Evolutionary conservation across 2,329 filamentous ascomycete species (phyloP), one percentile per base, ranked within the genome.

Genomic region (Massarina eburnea): DNA sequence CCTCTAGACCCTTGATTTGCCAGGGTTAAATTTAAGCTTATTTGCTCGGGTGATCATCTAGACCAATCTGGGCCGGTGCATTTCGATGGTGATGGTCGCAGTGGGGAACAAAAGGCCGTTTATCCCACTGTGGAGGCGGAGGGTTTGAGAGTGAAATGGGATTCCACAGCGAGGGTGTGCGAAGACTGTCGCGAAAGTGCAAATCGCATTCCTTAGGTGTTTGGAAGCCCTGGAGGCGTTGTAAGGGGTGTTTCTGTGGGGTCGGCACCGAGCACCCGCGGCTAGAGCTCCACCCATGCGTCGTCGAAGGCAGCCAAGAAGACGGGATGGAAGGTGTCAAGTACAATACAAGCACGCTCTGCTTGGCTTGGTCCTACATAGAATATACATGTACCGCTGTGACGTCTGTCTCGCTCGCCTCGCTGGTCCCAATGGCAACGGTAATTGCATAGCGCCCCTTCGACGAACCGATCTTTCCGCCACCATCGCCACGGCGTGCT

Each of bases 11-110:
- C 39, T 33, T 42, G 22, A 45, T 45, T 45, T 32, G 43, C 49
- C 45, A 45, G 44, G 51, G 22, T 39, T 18, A 19, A 6, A 44
- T 49, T 52, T 55, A 55, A 55, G 52, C 52, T 55, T 52, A 49
- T 51, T n/a, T 39, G n/a, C 39, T 32, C n/a, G 18, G 24, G 15
- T 15, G 24, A 27, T 39, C 27, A 30, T 17, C 39, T 41, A 41
- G 15, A 19, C 39, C 27, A 20, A 17, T 20, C 33, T 22, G 27
- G 21, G 39, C 10, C 20, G 12, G n/a, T 30, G 4, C 9, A 30
- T 14, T 8, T 30, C n/a, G 27, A 30, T 14, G n/a, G 12, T 4
- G 12, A 30, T 30, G 12, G 27, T 8, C 12, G 15, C 4, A 10
- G 8, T 8, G 8, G 33, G 33, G 33, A 19, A 35, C 19, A 21